Base-by-base conservation (phyloP, 345 rosid genomes). In the Isatis tinctoria region DNA sequence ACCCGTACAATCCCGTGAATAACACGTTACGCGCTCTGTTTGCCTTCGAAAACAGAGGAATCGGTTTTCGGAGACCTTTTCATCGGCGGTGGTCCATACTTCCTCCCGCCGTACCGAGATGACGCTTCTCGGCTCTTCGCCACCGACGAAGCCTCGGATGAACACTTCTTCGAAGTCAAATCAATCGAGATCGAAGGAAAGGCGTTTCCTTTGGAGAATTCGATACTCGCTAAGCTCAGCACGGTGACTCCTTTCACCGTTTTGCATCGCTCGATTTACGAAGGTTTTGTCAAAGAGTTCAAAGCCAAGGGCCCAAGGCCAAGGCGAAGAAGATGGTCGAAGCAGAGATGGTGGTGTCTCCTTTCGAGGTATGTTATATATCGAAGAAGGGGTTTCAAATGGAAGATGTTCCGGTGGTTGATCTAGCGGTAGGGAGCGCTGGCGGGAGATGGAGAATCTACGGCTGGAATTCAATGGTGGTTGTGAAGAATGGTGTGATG, bases 181-280 rank as follows among this genome's bases (percentile, higher is more conserved):
- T 51, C 32, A 22, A 51, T 51, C 8, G 32, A 51, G 2, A 52
- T 52, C 33, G 58, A 52, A 1, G 33, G 33, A 52, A 24, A 26
- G 10, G 9, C 0, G 32, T 6, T 52, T 0, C 58, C 33, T 26
- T 51, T 51, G 13, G 58, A 24, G 33, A 52, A 2, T 12, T 5
- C 9, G 33, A 26, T 52, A 24, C 16, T 52, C 16, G 12, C 32
- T 52, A 52, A 69, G 36, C 78, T 82, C 8, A 81, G 80, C 16
- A 52, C 33, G 0, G 10, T 12, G 33, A 51, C 32, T 51, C 57
- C 57, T 10, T 51, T 51, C 32, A 51, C 32, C 32, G 30, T 24
- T 51, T 3, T 22, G 30, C 32, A 11, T 2, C 30, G 57, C 24
- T 51, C 32, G 4, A 22, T 51, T 11, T 51, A 24, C 57, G 4